Conservation (phyloP, 129 eudicot genomes). For the Artemisia argyi region DNA sequence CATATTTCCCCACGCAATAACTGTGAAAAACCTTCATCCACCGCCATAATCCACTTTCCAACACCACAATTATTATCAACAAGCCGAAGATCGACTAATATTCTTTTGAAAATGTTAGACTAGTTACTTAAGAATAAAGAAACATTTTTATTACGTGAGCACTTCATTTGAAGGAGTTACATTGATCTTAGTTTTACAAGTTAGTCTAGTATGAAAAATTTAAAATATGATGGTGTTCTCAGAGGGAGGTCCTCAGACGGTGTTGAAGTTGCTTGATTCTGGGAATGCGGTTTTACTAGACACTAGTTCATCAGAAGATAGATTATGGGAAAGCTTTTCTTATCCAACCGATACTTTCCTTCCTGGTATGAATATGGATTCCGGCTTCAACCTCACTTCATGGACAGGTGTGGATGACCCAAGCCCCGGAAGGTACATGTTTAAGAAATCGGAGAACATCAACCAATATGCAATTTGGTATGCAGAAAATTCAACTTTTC, state of each 20-base stretch:
- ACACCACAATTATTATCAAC: too few species aligned
- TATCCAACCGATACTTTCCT: constrained; percentile 54
- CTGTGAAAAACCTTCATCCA: too few species aligned
- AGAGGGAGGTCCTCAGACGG: constrained; percentile 7
- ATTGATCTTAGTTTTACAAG: not conserved
- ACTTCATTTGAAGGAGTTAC: too few species aligned
- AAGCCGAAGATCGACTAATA: too few species aligned
- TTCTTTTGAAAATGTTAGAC: too few species aligned
- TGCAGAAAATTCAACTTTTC: not conserved
- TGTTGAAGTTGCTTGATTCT: constrained; percentile 35
- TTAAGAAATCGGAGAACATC: constrained; percentile 10
- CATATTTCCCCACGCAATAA: too few species aligned
- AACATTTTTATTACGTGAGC: too few species aligned
- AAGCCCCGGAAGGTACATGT: constrained; percentile 36
- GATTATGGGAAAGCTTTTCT: constrained; percentile 53
- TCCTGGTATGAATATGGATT: constrained; percentile 45
- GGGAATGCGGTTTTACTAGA: constrained; percentile 50
- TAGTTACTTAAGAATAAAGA: too few species aligned
- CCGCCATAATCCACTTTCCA: too few species aligned
- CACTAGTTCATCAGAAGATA: not conserved
- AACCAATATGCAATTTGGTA: not conserved
- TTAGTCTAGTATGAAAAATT: not conserved
- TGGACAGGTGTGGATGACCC: constrained; percentile 60
- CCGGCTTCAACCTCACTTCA: constrained; percentile 31
- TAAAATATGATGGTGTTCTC: not conserved